phyloP scores from a whole-genome alignment of 1,284 basidiomycete genomes.

The Schizophyllum commune region DNA sequence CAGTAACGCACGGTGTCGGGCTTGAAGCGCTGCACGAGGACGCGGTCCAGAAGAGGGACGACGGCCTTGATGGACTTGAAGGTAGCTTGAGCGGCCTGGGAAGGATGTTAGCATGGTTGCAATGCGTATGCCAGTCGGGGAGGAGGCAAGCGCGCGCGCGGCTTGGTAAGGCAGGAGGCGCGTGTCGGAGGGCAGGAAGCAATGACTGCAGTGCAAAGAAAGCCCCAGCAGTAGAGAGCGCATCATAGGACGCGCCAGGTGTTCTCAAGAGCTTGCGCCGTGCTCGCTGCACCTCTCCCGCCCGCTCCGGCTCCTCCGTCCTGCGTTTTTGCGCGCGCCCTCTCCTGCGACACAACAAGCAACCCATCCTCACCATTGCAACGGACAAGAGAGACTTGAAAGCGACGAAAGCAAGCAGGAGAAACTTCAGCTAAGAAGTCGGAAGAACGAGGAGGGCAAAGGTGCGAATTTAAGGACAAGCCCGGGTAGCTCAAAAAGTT shows the following conservation, averaged over 20 bases:
- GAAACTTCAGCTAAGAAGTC: neutral
- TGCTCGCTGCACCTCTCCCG: no score
- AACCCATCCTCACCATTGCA: neutral
- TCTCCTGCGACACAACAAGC: neutral
- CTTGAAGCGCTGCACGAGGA: conserved; percentile 97
- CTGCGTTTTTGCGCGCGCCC: no score
- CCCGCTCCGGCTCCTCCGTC: no score
- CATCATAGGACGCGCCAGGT: no score
- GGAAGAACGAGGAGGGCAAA: neutral
- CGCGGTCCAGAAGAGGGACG: conserved; percentile 90
- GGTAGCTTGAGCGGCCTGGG: conserved; percentile 64
- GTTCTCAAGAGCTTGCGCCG: no score
- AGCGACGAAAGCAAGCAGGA: neutral
- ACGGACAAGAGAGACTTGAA: neutral
- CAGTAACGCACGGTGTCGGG: conserved; percentile 66
- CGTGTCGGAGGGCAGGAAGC: no score
- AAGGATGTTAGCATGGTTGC: neutral
- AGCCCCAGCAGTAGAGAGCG: no score
- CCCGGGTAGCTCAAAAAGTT: neutral
- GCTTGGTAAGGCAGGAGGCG: no score
- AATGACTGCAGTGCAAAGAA: no score
- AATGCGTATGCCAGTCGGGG: no score
- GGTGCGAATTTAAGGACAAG: neutral
- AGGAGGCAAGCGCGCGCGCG: no score
- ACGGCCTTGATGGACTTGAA: conserved; percentile 94